phyloP scores from a whole-genome alignment of 2,329 filamentous ascomycete species.

The Xylaria sp. region DNA sequence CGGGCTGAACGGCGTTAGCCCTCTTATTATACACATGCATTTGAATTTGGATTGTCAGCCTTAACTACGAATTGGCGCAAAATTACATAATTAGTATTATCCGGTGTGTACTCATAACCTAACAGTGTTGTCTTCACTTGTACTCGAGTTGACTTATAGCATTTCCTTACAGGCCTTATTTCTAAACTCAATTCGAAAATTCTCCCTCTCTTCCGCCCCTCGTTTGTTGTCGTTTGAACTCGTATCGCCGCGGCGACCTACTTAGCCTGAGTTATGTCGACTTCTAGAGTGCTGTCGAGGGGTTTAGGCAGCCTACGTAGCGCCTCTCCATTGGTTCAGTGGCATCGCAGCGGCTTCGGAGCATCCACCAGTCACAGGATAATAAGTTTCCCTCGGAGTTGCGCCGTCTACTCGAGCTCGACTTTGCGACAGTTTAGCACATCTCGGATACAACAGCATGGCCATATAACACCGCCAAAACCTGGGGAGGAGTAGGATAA shows the following conservation, averaged over 20 bases:
- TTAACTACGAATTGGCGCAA: background rate
- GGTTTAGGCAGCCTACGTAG: constrained; percentile 27
- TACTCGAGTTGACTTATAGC: background rate
- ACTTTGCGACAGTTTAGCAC: constrained; percentile 71
- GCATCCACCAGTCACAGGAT: constrained; percentile 12
- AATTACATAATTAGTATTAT: background rate
- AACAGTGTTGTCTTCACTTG: background rate
- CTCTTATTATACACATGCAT: constrained; percentile 11
- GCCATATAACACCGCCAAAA: constrained; percentile 84
- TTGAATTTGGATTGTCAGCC: background rate
- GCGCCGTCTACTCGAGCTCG: constrained; percentile 24
- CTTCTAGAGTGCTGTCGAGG: constrained; percentile 16
- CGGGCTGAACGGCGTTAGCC: constrained; percentile 16
- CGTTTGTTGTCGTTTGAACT: constrained; percentile 4
- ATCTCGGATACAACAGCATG: constrained; percentile 72
- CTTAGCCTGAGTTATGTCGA: constrained; percentile 24
- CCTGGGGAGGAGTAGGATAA: constrained; percentile 85
- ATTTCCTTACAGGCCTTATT: background rate
- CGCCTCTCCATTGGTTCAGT: constrained; percentile 5
- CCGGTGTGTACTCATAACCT: too few relatives aligned
- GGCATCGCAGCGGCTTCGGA: constrained; percentile 23
- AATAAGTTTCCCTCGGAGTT: constrained; percentile 16
- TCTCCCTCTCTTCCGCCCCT: background rate
- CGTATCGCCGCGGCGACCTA: constrained; percentile 1
- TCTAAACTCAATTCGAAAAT: background rate